Conservation (phyloP, 768 basidiomycete genomes). For the Fomitopsis pulvina region DNA sequence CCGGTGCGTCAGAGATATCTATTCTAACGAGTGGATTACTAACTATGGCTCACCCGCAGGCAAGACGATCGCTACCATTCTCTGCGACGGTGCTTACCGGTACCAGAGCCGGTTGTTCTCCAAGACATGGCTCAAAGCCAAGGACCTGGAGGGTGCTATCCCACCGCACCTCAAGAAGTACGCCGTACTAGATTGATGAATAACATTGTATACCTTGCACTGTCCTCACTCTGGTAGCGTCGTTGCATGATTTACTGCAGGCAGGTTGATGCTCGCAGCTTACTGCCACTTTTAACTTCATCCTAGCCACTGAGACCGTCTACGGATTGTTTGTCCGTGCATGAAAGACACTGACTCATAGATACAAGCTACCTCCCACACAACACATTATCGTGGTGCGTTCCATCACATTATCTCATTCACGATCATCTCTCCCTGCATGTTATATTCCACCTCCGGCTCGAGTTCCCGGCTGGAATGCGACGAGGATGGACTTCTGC, state of each 20-base stretch:
- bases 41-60: slow-evolving; percentile 35
- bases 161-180: slow-evolving; percentile 86
- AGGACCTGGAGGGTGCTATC: slow-evolving; percentile 71
- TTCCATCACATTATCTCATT: slow-evolving; percentile 20
- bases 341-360: no score
- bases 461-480: neutral
- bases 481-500: neutral
- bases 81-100: slow-evolving; percentile 95
- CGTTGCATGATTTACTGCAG: no score
- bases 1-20: slow-evolving; percentile 40
- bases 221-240: no score
- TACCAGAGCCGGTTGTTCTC: slow-evolving; percentile 97
- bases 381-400: neutral
- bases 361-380: no score
- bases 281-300: no score
- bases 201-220: neutral
- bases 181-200: slow-evolving; percentile 61
- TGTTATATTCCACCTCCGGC: slow-evolving; percentile 8
- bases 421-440: slow-evolving; percentile 23
- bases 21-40: neutral
- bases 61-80: slow-evolving; percentile 78
- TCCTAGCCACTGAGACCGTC: no score
- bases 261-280: no score
- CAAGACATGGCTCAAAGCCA: slow-evolving; percentile 81
- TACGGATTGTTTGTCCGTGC: no score